Base-by-base conservation (phyloP, 2,329 filamentous ascomycete species). In the Cryphonectria parasitica region DNA sequence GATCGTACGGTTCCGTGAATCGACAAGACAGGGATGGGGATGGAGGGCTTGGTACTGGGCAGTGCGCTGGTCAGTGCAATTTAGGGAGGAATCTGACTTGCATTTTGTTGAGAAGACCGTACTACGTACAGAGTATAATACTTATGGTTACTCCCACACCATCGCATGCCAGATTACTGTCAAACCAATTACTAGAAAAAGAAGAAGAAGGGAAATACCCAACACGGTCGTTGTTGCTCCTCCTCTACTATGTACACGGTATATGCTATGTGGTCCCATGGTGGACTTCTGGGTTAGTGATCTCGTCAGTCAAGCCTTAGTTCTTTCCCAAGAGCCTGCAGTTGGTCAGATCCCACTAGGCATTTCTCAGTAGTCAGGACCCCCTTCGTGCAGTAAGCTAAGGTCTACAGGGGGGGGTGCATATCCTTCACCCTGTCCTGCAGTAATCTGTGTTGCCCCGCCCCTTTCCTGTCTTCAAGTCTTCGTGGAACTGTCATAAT, bases 1-100 rank as follows among this genome's bases (percentile, higher is more conserved):
- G 39, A 64, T 64, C 41, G 62, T 64, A 64, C 41, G 62, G 60
- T 63, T 43, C 41, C 25, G 39, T n/a, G n/a, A 22, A 39, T n/a
- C 2, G 34, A 43, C 52, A 28, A 25, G 49, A n/a, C 49, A 54
- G 49, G 49, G 49, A 54, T 54, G 49, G 49, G 49, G 7, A 25
- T n/a, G 49, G n/a, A 22, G 6, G 19, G 22, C n/a, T 54, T 25
- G 52, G 52, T 15, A 28, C 10, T 15, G 52, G n/a, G 11, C 22
- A 5, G 52, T 28, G 19, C 45, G 19, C 41, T 17, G 41, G 41
- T 43, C 41, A 43, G 41, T 43, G 41, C 41, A 43, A 43, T n/a
- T n/a, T 52, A 22, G 45, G 45, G 19, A n/a, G 45, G 45, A n/a
- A 28, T 13, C n/a, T 56, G 52, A 56, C 22, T n/a, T n/a, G 52